phyloP scores from a whole-genome alignment of 306 rosid genomes.

The Cyamopsis tetragonoloba region DNA sequence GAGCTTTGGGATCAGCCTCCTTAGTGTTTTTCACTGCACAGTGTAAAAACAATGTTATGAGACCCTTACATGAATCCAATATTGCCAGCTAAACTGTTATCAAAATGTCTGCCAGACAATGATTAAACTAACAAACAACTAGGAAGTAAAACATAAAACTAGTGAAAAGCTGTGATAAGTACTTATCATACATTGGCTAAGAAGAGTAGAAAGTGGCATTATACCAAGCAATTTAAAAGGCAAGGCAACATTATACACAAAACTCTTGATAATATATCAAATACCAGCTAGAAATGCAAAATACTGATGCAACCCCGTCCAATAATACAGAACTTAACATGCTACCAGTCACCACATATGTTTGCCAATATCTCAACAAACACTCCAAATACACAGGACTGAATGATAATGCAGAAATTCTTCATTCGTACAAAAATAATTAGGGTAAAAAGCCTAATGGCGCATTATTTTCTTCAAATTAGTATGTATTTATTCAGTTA shows the following conservation, averaged over 20 bases:
- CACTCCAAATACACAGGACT: neutral
- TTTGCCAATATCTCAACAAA: neutral
- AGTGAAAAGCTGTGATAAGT: neutral
- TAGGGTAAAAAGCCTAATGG: neutral
- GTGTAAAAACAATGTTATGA: neutral
- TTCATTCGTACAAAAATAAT: neutral
- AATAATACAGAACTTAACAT: neutral
- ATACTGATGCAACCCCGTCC: neutral
- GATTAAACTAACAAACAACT: neutral
- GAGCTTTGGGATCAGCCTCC: conserved; percentile 66
- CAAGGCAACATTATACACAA: neutral
- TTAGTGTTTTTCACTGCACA: conserved; percentile 46
- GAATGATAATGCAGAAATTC: neutral
- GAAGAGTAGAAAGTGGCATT: neutral
- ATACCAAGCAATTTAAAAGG: neutral
- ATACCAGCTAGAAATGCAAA: neutral
- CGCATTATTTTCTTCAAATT: neutral
- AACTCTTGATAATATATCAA: neutral
- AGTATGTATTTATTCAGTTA: neutral
- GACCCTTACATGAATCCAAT: neutral
- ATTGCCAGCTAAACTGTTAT: neutral
- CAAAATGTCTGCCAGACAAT: neutral
- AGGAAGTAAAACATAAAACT: neutral
- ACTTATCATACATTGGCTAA: neutral
- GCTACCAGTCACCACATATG: neutral